phyloP scores from a whole-genome alignment of 1,139 yeast species.

The Trichomonascaceae sp. region DNA sequence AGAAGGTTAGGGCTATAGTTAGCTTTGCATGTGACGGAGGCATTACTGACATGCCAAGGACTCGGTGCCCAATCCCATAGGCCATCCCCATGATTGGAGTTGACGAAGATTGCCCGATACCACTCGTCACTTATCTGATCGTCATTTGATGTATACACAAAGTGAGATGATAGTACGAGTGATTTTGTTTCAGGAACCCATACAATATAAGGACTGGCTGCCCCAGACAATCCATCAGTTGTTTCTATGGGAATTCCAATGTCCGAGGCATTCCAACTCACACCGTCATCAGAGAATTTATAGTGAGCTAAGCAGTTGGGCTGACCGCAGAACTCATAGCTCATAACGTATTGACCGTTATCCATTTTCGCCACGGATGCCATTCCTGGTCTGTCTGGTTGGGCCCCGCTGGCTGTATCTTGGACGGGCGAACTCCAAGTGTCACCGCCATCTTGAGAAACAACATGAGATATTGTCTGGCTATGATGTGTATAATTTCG shows the following conservation, averaged over 20 bases:
- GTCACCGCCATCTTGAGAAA: conserved; percentile 2
- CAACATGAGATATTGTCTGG: neutral
- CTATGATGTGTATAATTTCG: conserved; percentile 4
- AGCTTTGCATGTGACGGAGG: conserved; percentile 1
- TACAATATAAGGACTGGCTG: conserved; percentile 1
- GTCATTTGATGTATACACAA: neutral
- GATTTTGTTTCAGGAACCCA: conserved; percentile 2
- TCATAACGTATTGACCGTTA: conserved; percentile 5
- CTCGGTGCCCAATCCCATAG: conserved; percentile 4
- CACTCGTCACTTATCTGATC: conserved; percentile 1
- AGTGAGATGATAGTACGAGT: conserved; percentile 2
- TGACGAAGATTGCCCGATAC: conserved; percentile 1
- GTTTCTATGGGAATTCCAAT: neutral
- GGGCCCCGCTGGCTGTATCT: neutral
- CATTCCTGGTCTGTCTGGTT: conserved; percentile 2
- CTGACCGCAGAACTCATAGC: conserved; percentile 1
- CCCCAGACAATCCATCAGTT: neutral
- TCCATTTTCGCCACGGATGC: conserved; percentile 3
- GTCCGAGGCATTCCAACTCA: conserved; percentile 2
- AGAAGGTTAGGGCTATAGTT: conserved; percentile 2
- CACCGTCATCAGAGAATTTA: conserved; percentile 3
- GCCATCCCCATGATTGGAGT: neutral
- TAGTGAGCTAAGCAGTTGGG: conserved; percentile 1
- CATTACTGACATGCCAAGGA: conserved; percentile 2
- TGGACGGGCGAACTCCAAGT: conserved; percentile 1